Base-by-base conservation (phyloP, 768 basidiomycete species). In the Amyloporia xantha region DNA sequence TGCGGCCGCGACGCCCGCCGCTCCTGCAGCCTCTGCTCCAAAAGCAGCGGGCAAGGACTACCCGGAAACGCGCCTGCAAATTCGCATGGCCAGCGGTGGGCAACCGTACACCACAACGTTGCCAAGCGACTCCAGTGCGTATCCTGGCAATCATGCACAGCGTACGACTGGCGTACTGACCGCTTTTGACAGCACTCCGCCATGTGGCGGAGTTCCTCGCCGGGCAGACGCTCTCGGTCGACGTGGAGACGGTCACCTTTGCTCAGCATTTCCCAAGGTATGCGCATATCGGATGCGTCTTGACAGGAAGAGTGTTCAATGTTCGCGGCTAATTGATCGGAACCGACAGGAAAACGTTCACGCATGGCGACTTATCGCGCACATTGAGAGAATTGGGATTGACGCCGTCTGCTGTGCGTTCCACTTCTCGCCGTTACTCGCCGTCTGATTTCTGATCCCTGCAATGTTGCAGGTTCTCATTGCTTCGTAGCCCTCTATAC, bases 191-290 rank as follows among this genome's bases (percentile, higher is more conserved):
- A 94, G 92, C 87, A 2, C 71, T 96, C 41, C 75, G 77, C 0
- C 87, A 87, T 56, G 91, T 95, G 1, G 91, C 92, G 19, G 91
- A 95, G 67, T 94, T 74, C 62, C 64, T 95, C 26, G 92, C 91
- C 3, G 79, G 78, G 0, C 91, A 95, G 65, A 74, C 72, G 21
- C 61, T 86, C 26, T 58, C 65, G 1, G 77, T 91, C 19, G 79
- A 84, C 57, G 87, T 86, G 12, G 89, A 91, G 26, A 86, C 84
- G 0, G 82, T 95, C 28, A 75, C 76, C 1, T 76, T 96, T 53
- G 73, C 87, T 0, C 82, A 84, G 55, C 81, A 86, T 30, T 95
- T 94, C 71, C 93, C 92, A 11, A 81, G 91, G 92, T 84, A 60
- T 54, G 74, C 60, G 21, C 53, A 17, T 33, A 25, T 19, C 25